phyloP scores from a whole-genome alignment of 2,329 filamentous ascomycete species.

The Pyrenophora graminea region DNA sequence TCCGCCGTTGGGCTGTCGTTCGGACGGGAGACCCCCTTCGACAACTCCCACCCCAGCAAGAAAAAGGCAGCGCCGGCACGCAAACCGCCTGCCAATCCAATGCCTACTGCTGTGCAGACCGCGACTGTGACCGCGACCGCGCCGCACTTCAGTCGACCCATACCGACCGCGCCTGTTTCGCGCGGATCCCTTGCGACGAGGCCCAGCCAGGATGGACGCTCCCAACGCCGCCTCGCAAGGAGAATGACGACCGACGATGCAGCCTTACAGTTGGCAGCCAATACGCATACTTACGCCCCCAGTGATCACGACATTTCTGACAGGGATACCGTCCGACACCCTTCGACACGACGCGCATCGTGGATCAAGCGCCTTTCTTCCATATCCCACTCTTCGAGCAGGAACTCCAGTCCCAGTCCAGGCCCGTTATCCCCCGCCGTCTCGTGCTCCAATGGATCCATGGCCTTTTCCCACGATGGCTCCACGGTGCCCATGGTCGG shows the following conservation, averaged over 20 bases:
- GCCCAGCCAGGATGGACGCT: constrained; percentile 36
- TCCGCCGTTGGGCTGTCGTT: constrained; percentile 63
- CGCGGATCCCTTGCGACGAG: constrained; percentile 33
- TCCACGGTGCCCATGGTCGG: constrained; percentile 68
- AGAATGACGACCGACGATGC: constrained; percentile 41
- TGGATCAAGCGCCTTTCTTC: constrained; percentile 75
- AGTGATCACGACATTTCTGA: constrained; percentile 33
- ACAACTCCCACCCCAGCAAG: constrained; percentile 41
- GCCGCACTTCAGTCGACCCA: constrained; percentile 31
- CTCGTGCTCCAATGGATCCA: constrained; percentile 64
- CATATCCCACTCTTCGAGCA: constrained; percentile 66
- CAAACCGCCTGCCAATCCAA: constrained; percentile 33
- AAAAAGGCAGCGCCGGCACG: constrained; percentile 46
- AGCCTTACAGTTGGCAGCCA: constrained; percentile 23
- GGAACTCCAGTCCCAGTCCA: constrained; percentile 67
- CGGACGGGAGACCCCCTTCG: constrained; percentile 55
- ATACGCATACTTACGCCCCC: constrained; percentile 25
- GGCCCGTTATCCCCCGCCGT: constrained; percentile 69
- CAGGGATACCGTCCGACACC: constrained; percentile 26
- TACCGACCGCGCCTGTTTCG: constrained; percentile 28
- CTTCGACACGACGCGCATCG: constrained; percentile 55
- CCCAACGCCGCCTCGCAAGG: constrained; percentile 37
- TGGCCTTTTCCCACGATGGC: constrained; percentile 51
- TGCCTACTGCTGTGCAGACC: constrained; percentile 37
- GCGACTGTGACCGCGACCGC: constrained; percentile 29